Percentiles rank a stretch among this genome's conserved stretches.
These are phyloP conservation scores for Nemania sp. DNA, from an alignment of 2,329 filamentous ascomycete genomes.

Conservation along the genomic window DNA sequence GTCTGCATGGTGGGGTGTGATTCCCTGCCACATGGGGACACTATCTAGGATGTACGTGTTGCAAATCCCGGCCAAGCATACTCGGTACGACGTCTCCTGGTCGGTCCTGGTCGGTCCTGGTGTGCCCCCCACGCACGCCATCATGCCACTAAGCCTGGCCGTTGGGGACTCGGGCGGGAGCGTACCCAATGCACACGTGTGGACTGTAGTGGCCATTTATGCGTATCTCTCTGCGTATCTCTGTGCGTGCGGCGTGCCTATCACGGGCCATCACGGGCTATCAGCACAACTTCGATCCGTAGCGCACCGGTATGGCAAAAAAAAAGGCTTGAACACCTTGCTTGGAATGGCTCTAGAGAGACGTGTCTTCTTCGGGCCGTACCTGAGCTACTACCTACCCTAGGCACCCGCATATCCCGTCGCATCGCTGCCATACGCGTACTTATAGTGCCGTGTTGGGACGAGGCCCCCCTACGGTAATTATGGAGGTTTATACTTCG, in stretches of 20 bases:
- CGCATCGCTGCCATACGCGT: conserved; percentile 11
- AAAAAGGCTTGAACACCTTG: conserved; percentile 7
- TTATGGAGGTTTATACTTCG: no score
- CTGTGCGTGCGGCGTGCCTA: no score
- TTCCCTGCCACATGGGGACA: background rate
- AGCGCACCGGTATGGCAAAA: conserved; percentile 3
- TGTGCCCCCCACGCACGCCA: conserved; percentile 19
- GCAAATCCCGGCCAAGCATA: conserved; percentile 17
- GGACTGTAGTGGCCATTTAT: no score
- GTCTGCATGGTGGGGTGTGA: conserved; percentile 17
- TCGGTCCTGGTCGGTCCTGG: conserved; percentile 13
- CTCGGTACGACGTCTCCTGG: conserved; percentile 15
- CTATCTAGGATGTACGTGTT: conserved; percentile 16
- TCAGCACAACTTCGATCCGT: conserved; percentile 6
- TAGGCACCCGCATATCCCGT: conserved; percentile 15
- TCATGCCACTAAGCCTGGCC: conserved; percentile 21
- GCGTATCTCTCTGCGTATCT: no score
- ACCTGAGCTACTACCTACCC: conserved; percentile 15
- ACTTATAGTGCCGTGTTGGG: no score
- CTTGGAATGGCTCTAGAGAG: conserved; percentile 5
- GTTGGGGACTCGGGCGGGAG: conserved; percentile 11
- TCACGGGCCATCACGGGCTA: no score
- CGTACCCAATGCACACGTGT: no score
- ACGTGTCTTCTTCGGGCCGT: conserved; percentile 20
- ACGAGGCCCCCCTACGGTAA: no score